Evolutionary conservation across 176 grass and related monocot species (phyloP).

Genomic region (Zizania latifolia): DNA sequence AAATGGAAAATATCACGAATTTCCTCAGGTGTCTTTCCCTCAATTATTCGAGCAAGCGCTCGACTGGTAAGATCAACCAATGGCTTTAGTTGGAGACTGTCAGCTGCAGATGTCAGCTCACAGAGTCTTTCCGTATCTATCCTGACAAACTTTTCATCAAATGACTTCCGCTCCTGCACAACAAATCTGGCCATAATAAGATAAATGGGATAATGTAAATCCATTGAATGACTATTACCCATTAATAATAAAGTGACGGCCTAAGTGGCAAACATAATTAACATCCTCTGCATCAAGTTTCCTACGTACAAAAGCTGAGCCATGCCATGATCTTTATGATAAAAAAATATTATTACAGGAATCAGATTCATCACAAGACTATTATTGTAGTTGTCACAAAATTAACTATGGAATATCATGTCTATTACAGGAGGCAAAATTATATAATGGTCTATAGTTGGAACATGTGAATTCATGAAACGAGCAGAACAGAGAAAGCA

Average conservation of each 20-base stretch:
- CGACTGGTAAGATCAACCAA: slow-evolving; percentile 97
- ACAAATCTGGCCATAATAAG: slow-evolving; percentile 22
- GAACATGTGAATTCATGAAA: not conserved
- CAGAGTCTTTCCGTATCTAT: slow-evolving; percentile 91
- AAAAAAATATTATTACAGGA: not conserved
- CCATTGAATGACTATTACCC: not conserved
- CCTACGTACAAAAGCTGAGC: not conserved
- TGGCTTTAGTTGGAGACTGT: slow-evolving; percentile 91
- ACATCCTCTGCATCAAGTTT: not conserved
- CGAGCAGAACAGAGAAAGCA: not conserved
- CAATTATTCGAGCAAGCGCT: slow-evolving; percentile 95
- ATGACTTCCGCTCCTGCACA: slow-evolving; percentile 74
- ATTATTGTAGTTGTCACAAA: not conserved
- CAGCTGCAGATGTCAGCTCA: slow-evolving; percentile 95
- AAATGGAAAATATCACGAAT: slow-evolving; percentile 99
- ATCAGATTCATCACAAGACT: not conserved
- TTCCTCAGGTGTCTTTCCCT: slow-evolving; percentile 98
- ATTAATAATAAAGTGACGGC: not conserved
- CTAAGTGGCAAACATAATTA: not conserved
- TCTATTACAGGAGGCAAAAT: not conserved
- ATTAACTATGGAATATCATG: not conserved
- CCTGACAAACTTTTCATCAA: slow-evolving; percentile 96
- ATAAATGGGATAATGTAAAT: not conserved
- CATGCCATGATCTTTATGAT: not conserved
- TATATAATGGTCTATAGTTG: not conserved